Evolutionary conservation across 2,329 filamentous ascomycete species (phyloP).

Genomic region (Diaporthe sp.): DNA sequence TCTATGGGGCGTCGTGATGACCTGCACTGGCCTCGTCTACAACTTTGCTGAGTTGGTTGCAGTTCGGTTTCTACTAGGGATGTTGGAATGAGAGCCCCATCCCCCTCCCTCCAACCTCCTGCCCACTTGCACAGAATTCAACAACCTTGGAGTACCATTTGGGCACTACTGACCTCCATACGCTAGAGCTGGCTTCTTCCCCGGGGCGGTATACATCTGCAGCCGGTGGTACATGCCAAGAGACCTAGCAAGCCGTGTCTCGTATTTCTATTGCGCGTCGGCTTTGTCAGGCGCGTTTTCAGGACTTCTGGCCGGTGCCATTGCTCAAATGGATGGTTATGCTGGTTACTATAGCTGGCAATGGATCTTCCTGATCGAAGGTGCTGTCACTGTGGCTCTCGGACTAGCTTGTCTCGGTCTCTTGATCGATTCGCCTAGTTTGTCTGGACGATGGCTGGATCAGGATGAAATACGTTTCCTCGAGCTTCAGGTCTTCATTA

Average conservation of each 20-base stretch:
- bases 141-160: conserved; percentile 63
- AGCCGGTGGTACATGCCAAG: conserved; percentile 12
- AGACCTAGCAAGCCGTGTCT: conserved; percentile 8
- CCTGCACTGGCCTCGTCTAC: conserved; percentile 56
- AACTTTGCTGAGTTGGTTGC: conserved; percentile 59
- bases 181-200: conserved; percentile 69
- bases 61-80: conserved; percentile 61
- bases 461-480: conserved; percentile 1
- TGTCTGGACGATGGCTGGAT: neutral
- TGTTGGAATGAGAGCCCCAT: conserved; percentile 52
- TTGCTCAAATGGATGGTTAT: conserved; percentile 60
- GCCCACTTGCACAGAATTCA: no score
- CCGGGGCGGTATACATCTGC: conserved; percentile 47
- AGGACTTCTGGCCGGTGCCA: conserved; percentile 72
- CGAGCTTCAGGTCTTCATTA: conserved; percentile 7
- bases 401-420: conserved; percentile 49
- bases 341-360: conserved; percentile 61
- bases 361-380: conserved; percentile 66
- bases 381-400: conserved; percentile 58
- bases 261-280: conserved; percentile 59
- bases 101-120: no score
- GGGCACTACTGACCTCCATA: conserved; percentile 64
- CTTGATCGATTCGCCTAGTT: conserved; percentile 1
- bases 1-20: conserved; percentile 60
- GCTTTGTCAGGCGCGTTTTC: conserved; percentile 68